Evolutionary conservation across 1,139 yeast genomes (phyloP).

Genomic region (Saccharomyces hybrid): DNA sequence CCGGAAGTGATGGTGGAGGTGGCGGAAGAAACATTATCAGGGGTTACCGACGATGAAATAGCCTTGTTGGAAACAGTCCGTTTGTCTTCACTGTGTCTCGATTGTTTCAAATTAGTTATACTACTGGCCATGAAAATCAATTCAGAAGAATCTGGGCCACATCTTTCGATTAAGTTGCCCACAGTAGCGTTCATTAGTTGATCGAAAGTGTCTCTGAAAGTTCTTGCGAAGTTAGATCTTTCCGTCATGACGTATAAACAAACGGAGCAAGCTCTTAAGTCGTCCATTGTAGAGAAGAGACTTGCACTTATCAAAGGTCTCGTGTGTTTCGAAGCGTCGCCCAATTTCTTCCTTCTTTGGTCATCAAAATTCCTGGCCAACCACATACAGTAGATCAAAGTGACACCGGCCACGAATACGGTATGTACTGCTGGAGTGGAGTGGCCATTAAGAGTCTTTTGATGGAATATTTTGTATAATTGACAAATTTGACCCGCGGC

Average conservation of each 20-base stretch:
- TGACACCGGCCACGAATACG: conserved; percentile 55
- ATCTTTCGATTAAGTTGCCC: conserved; percentile 45
- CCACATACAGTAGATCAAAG: conserved; percentile 55
- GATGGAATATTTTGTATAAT: conserved; percentile 49
- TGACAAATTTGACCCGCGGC: conserved; percentile 60
- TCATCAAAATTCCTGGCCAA: conserved; percentile 49
- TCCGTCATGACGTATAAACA: conserved; percentile 57
- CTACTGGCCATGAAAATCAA: conserved; percentile 32
- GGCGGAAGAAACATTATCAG: no score
- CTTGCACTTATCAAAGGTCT: conserved; percentile 46
- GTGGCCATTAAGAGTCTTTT: conserved; percentile 49
- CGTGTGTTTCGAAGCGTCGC: conserved; percentile 47
- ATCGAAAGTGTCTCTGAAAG: conserved; percentile 55
- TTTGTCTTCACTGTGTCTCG: background rate
- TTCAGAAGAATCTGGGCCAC: conserved; percentile 51
- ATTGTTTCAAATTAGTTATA: background rate
- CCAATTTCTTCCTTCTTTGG: conserved; percentile 39
- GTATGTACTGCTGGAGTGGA: conserved; percentile 56
- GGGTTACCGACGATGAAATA: background rate
- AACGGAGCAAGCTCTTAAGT: conserved; percentile 51
- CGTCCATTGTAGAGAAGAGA: conserved; percentile 46
- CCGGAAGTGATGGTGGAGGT: background rate
- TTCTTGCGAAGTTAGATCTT: conserved; percentile 48
- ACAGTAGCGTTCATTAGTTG: conserved; percentile 52
- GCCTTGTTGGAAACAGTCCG: background rate